Conservation (phyloP, 2,329 filamentous ascomycete species). For the Onygenales sp. region DNA sequence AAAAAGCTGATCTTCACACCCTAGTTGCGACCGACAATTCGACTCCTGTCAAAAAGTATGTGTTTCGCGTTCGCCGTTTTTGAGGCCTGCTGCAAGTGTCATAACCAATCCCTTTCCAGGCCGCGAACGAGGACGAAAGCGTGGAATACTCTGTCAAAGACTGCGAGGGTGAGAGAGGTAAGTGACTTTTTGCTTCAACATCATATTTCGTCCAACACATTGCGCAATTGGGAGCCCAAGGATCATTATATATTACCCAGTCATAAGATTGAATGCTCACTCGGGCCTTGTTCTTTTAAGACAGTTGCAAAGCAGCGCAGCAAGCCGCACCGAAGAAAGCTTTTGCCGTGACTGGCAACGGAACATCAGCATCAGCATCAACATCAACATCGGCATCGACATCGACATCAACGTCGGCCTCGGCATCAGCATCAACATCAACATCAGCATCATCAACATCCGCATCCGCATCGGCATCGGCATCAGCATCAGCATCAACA, state of each 20-base stretch:
- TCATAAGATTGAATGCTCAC: neutral
- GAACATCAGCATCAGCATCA: neutral
- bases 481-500: neutral
- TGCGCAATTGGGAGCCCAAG: neutral
- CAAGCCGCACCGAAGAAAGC: neutral
- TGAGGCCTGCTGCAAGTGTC: neutral
- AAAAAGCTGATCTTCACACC: neutral
- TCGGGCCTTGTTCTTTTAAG: neutral
- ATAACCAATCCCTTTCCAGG: conserved; percentile 2
- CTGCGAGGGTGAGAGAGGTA: conserved; percentile 13
- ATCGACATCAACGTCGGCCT: neutral
- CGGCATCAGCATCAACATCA: neutral
- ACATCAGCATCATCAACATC: neutral
- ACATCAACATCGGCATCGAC: neutral
- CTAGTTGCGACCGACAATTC: conserved; percentile 17
- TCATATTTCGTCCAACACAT: neutral
- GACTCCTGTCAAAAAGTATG: conserved; percentile 14
- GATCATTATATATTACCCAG: neutral
- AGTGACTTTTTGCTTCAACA: neutral
- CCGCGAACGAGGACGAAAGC: conserved; percentile 9
- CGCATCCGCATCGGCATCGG: too few relatives aligned
- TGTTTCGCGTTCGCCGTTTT: neutral
- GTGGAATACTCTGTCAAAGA: conserved; percentile 10
- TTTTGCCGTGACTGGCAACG: neutral
- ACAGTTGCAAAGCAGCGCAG: neutral